These are phyloP conservation scores for Agrostemma githago DNA, from an alignment of 148 eudicot genomes.

Conservation along the genomic window DNA sequence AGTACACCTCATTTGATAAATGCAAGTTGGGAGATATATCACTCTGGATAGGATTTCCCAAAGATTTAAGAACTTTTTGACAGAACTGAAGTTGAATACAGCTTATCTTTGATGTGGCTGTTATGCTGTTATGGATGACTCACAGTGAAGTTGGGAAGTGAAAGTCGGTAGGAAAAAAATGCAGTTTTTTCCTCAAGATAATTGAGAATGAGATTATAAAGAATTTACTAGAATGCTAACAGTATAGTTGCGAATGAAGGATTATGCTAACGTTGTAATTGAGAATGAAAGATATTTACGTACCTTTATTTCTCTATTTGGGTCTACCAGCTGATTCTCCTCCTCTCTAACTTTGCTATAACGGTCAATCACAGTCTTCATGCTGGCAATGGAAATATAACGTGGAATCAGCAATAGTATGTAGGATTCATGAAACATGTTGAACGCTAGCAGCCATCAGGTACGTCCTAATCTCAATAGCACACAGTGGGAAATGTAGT, in stretches of 20 bases:
- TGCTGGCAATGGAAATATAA: constrained; percentile 27
- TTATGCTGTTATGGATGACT: background rate
- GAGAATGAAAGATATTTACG: constrained; percentile 5
- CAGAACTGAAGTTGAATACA: background rate
- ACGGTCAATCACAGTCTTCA: constrained; percentile 38
- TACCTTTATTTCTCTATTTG: constrained; percentile 34
- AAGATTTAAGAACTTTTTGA: background rate
- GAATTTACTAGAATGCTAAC: background rate
- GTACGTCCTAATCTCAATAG: constrained; percentile 9
- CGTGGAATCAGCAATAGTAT: constrained; percentile 9
- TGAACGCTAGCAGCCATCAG: constrained; percentile 1
- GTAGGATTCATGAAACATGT: constrained; percentile 11
- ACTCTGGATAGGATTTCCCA: too few relatives aligned
- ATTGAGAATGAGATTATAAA: background rate
- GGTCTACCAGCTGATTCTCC: constrained; percentile 26
- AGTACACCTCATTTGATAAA: background rate
- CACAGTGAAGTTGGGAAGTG: background rate
- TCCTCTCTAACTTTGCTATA: constrained; percentile 34
- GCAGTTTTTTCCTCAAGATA: background rate
- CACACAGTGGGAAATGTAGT: background rate
- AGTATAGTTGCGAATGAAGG: background rate
- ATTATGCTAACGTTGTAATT: background rate
- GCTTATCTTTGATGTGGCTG: background rate
- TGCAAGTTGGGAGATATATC: background rate
- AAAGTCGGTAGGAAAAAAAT: background rate